phyloP scores from a whole-genome alignment of 176 grass and related monocot genomes.

The Carex myosuroides region DNA sequence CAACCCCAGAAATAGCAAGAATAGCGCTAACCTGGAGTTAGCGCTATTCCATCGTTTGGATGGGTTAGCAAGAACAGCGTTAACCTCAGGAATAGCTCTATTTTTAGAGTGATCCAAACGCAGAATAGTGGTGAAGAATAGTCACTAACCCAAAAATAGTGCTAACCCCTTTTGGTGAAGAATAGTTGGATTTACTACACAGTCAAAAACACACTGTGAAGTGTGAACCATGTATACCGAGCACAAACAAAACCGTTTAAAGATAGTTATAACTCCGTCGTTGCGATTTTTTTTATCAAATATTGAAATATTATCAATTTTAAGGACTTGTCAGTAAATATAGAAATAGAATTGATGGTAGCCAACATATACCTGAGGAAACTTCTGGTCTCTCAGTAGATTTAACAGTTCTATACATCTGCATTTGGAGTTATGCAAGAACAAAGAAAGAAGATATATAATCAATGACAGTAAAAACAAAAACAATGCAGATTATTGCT shows the following conservation, averaged over 20 bases:
- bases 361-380: constrained; percentile 20
- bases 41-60: too few species aligned
- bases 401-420: constrained; percentile 42
- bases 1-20: too few species aligned
- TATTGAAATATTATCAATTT: neutral
- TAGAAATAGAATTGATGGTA: neutral
- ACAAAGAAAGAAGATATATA: constrained; percentile 20
- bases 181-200: neutral
- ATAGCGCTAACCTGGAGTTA: too few species aligned
- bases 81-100: too few species aligned
- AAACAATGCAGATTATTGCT: constrained; percentile 11
- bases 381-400: constrained; percentile 27
- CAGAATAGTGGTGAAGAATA: too few species aligned
- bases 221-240: neutral
- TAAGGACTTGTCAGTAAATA: neutral
- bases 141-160: too few species aligned
- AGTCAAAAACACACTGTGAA: neutral
- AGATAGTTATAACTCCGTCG: neutral
- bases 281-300: neutral
- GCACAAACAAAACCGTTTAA: neutral
- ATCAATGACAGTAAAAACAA: neutral
- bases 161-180: too few species aligned
- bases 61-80: too few species aligned
- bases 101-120: too few species aligned
- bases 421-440: constrained; percentile 6